Evolutionary conservation across 2,329 filamentous ascomycete species (phyloP), one percentile per base, ranked within the genome.

Genomic region (Diaporthe aspalathi): DNA sequence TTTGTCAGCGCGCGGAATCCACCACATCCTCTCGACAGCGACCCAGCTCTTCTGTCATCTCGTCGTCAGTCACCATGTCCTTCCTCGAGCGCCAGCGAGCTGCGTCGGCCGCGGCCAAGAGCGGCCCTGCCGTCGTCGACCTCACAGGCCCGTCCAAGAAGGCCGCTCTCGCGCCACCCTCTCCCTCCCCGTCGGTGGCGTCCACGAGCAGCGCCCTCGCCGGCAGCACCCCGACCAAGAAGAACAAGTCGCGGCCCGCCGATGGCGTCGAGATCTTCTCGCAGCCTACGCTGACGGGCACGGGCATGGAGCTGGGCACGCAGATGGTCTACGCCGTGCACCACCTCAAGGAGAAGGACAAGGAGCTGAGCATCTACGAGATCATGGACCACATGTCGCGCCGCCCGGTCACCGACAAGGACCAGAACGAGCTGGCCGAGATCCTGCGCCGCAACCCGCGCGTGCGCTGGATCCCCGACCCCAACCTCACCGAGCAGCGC

Each of bases 301-400:
- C 91, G 67, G 94, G 94, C 75, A 87, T 87, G 72, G 92, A 95
- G 81, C 90, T 96, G 80, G 91, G 94, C 84, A 97, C 94, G 16
- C 93, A 97, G 80, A 91, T 98, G 79, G 89, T 92, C 71, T 97
- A 94, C 82, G 94, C 94, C 24, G 91, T 97, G 79, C 90, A 95
- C 74, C 93, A 94, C 79, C 89, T 97, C 72, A 92, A 92, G 83
- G 89, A 89, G 74, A 91, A 91, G 79, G 91, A 92, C 79, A 89
- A 90, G 73, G 84, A 92, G 69, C 89, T 94, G 79, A 88, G 87
- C 45, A 92, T 97, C 72, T 84, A 88, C 62, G 92, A 95, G 74
- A 92, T 98, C 75, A 88, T 96, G 76, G 89, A 91, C 76, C 96
- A 96, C 80, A 86, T 97, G 72, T 94, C 92, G 67, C 87, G 96